Percentiles rank a stretch among this genome's conserved stretches.
Evolutionary conservation across 1,284 basidiomycete species (phyloP).

Genomic region (Naganishia albida): DNA sequence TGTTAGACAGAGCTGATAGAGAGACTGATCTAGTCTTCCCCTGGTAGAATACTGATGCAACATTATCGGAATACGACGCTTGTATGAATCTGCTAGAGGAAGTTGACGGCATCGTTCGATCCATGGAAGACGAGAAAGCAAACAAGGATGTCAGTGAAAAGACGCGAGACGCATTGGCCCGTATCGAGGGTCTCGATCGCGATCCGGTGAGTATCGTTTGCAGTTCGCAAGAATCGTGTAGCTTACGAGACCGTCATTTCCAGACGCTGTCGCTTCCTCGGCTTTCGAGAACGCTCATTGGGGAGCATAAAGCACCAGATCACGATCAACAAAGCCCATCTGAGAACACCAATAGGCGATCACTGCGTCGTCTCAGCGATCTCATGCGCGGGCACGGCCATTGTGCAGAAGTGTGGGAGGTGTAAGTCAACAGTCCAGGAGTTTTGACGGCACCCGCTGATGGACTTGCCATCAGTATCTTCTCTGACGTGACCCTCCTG

Average conservation of each 20-base stretch:
- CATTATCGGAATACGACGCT: constrained; percentile 94
- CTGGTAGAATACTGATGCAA: constrained; percentile 76
- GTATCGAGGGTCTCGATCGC: constrained; percentile 92
- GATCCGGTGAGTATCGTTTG: constrained; percentile 62
- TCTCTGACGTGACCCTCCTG: constrained; percentile 90
- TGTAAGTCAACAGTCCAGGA: too few relatives aligned
- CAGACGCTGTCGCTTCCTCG: constrained; percentile 77
- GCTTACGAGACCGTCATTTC: too few relatives aligned
- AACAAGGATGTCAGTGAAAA: constrained; percentile 92
- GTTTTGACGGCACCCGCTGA: too few relatives aligned
- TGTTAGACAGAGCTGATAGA: background rate
- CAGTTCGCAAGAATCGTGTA: too few relatives aligned
- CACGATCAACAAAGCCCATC: constrained; percentile 57
- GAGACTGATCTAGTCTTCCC: background rate
- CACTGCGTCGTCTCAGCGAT: constrained; percentile 80
- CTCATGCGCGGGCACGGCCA: constrained; percentile 54
- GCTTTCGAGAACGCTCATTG: constrained; percentile 78
- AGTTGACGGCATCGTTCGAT: constrained; percentile 90
- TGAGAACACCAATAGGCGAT: constrained; percentile 66
- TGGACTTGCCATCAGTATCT: constrained; percentile 55
- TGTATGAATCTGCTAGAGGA: constrained; percentile 95
- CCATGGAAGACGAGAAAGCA: constrained; percentile 96
- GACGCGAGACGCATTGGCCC: constrained; percentile 88
- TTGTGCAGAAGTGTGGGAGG: constrained; percentile 87
- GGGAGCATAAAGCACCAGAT: constrained; percentile 63